A percentile compares a stretch with the other conserved stretches of the same genome.
Evolutionary conservation across 1,284 basidiomycete genomes (phyloP).

Genomic region (Cutaneotrichosporon mucoides): DNA sequence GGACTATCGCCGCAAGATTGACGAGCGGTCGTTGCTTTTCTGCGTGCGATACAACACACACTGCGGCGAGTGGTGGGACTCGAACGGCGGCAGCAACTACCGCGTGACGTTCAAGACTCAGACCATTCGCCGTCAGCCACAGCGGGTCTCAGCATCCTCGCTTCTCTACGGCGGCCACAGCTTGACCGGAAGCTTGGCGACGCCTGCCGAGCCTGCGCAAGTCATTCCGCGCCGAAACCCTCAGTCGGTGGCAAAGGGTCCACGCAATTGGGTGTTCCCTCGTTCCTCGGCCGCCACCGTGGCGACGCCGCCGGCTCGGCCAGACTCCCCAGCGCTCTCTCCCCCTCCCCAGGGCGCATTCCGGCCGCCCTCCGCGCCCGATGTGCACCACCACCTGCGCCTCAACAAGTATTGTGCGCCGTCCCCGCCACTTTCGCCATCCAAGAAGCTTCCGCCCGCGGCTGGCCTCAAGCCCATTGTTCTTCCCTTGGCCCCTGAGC

Average conservation of each 20-base stretch:
- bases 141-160: background rate
- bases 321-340: conserved; percentile 6
- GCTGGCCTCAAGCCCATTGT: conserved; percentile 2
- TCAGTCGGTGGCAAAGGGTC: conserved; percentile 11
- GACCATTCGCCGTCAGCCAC: conserved; percentile 11
- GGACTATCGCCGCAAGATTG: conserved; percentile 66
- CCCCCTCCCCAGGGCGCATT: conserved; percentile 35
- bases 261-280: conserved; percentile 39
- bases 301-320: background rate
- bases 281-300: background rate
- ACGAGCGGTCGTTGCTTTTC: conserved; percentile 62
- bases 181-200: background rate
- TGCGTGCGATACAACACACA: conserved; percentile 59
- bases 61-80: conserved; percentile 53
- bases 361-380: conserved; percentile 38
- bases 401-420: conserved; percentile 47
- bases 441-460: conserved; percentile 15
- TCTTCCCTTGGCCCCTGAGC: conserved; percentile 10
- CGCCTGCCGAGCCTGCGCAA: too few relatives aligned
- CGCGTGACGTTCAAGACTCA: conserved; percentile 49
- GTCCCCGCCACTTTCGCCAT: conserved; percentile 45
- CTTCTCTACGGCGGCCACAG: background rate
- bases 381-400: conserved; percentile 40
- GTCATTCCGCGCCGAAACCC: conserved; percentile 4
- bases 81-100: conserved; percentile 51